Evolutionary conservation across 108 stramenopile species (phyloP).

Genomic region (Nitzschia sp.): DNA sequence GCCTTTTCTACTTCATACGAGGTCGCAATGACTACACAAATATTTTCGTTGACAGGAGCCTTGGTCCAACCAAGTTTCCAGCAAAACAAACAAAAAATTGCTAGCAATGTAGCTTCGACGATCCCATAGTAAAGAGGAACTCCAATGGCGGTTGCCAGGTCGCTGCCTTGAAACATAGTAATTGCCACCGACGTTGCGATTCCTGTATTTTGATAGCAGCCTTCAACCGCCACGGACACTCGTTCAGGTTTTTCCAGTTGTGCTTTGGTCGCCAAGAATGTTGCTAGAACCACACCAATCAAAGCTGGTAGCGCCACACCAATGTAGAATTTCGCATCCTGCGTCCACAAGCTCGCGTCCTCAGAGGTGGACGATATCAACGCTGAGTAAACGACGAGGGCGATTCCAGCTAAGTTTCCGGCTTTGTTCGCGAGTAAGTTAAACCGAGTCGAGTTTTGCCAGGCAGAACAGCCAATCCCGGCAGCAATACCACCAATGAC

Average conservation of each 20-base stretch:
- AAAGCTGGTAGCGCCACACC: conserved; percentile 72
- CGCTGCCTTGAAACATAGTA: conserved; percentile 58
- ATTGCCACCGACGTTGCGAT: conserved; percentile 82
- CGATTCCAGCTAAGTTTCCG: conserved; percentile 80
- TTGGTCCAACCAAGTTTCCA: conserved; percentile 82
- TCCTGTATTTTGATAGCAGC: conserved; percentile 88
- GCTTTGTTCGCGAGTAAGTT: conserved; percentile 57
- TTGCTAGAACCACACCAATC: conserved; percentile 61
- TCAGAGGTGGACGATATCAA: conserved; percentile 56
- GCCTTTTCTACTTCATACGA: conserved; percentile 54
- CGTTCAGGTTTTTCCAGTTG: conserved; percentile 82
- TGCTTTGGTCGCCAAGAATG: conserved; percentile 54
- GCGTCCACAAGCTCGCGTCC: conserved; percentile 69
- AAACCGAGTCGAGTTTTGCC: conserved; percentile 45
- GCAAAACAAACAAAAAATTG: conserved; percentile 57
- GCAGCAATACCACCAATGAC: conserved; percentile 78
- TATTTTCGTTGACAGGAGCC: conserved; percentile 60
- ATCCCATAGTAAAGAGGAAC: conserved; percentile 78
- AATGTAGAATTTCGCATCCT: conserved; percentile 68
- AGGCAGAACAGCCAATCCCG: conserved; percentile 50
- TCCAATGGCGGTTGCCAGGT: conserved; percentile 58
- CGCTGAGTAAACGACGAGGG: conserved; percentile 66
- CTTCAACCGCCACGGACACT: conserved; percentile 81
- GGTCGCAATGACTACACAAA: conserved; percentile 44
- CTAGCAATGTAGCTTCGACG: conserved; percentile 59